Base-by-base conservation (phyloP, 768 basidiomycete species). In the Russula emetica region DNA sequence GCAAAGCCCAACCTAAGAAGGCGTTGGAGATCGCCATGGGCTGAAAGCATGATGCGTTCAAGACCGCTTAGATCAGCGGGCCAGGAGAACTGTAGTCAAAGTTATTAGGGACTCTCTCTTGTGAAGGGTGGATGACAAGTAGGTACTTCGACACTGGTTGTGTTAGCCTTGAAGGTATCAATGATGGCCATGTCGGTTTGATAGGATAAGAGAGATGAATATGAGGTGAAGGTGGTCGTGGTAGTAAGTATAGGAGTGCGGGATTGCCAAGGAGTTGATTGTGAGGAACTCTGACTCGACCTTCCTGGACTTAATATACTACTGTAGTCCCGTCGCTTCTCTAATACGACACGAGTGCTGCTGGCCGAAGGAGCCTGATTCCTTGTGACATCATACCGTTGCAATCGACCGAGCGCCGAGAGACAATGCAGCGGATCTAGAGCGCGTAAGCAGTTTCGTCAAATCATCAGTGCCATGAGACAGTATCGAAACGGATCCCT, bases 11-110 rank as follows among this genome's bases (percentile, higher is more conserved):
- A n/a, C n/a, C n/a, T n/a, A n/a, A n/a, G n/a, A n/a, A n/a, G n/a
- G n/a, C n/a, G n/a, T n/a, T n/a, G n/a, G n/a, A n/a, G n/a, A n/a
- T n/a, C 86, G 4, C 87, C 88, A 67, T 85, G 85, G 0, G 87
- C 82, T 38, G 85, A 82, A 28, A 88, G 78, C 60, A 85, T 82
- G 59, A 89, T 82, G 30, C 88, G 81, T 72, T 89, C 88, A n/a
- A 88, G 64, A 34, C 85, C 85, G 32, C 81, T 85, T 3, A 75
- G 50, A 32, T 70, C 71, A 3, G 65, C 61, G 0, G 84, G 83
- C 80, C 83, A 85, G 10, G 66, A 45, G 62, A 63, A 69, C 67
- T 69, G 18, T 5, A 22, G 20, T 1, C 3, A 26, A 16, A 16
- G 7, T 28, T 18, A 30, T 44, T 14, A 53, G 40, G 40, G 14